Conservation (phyloP, 179 eudicot genomes). For the Heliamphora ciliata region DNA sequence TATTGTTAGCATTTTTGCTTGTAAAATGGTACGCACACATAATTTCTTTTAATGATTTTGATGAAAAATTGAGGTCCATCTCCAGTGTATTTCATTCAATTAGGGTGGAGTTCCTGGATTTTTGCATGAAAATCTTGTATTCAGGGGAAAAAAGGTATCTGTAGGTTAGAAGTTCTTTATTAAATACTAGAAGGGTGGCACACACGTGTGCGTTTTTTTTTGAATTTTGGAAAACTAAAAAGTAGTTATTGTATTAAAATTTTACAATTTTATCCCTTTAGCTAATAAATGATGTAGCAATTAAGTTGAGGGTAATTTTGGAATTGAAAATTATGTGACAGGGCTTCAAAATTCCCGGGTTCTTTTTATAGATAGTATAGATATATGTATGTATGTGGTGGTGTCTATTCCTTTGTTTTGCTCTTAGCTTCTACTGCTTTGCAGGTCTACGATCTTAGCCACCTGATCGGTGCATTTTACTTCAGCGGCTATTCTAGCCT, state of each 20-base stretch:
- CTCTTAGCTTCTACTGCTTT: not conserved
- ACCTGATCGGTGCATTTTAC: slow-evolving; percentile 38
- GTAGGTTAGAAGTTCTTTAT: not conserved
- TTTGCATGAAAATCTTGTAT: not conserved
- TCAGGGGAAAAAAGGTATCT: not conserved
- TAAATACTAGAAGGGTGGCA: not conserved
- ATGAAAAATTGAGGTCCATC: not conserved
- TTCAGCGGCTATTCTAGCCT: slow-evolving; percentile 55
- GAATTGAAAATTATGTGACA: no score
- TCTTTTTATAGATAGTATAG: no score
- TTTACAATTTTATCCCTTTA: no score
- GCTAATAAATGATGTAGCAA: no score
- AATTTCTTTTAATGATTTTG: not conserved
- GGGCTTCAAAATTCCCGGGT: no score
- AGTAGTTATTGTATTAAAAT: no score
- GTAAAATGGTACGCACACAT: slow-evolving; percentile 25
- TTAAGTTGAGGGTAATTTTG: no score
- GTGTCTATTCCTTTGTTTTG: not conserved
- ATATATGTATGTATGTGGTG: no score
- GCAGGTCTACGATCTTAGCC: slow-evolving; percentile 64
- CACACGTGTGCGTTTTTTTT: not conserved
- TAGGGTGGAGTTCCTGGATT: not conserved
- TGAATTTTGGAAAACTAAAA: no score
- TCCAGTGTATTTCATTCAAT: not conserved
- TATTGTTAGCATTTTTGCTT: slow-evolving; percentile 30